Conservation (phyloP, 1,139 yeast genomes). For the Nadsonia starkeyi-henricii region DNA sequence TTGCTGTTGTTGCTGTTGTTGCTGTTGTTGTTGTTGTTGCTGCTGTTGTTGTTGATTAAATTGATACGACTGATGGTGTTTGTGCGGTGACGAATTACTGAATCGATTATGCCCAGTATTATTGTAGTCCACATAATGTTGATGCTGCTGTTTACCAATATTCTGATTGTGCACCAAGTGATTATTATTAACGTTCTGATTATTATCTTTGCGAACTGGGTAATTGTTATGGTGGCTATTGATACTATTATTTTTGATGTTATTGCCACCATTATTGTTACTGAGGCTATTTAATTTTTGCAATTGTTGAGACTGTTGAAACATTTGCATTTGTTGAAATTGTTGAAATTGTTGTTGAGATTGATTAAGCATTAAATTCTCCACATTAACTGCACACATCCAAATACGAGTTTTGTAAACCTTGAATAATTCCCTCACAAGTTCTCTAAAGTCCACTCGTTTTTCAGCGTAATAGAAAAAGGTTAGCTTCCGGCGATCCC, state of each 20-base stretch:
- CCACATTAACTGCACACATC: conserved; percentile 68
- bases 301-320: conserved; percentile 1
- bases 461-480: conserved; percentile 75
- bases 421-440: conserved; percentile 83
- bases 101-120: not conserved
- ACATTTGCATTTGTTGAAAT: not conserved
- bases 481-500: conserved; percentile 85
- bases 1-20: conserved; percentile 1
- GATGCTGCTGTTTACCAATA: not conserved
- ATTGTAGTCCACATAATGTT: conserved; percentile 3
- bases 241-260: conserved; percentile 4
- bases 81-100: conserved; percentile 3
- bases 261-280: conserved; percentile 4
- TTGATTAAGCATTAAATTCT: conserved; percentile 1
- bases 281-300: not conserved
- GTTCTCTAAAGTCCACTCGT: conserved; percentile 82
- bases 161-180: not conserved
- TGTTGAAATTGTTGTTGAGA: conserved; percentile 1
- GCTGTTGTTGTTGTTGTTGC: conserved; percentile 7
- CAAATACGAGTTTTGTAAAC: conserved; percentile 93
- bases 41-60: conserved; percentile 3
- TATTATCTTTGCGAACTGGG: conserved; percentile 1
- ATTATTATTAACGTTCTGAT: conserved; percentile 4
- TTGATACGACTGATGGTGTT: conserved; percentile 2
- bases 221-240: not conserved